Conservation (phyloP, 2,329 filamentous ascomycete genomes). For the Aspergillus unguis region DNA sequence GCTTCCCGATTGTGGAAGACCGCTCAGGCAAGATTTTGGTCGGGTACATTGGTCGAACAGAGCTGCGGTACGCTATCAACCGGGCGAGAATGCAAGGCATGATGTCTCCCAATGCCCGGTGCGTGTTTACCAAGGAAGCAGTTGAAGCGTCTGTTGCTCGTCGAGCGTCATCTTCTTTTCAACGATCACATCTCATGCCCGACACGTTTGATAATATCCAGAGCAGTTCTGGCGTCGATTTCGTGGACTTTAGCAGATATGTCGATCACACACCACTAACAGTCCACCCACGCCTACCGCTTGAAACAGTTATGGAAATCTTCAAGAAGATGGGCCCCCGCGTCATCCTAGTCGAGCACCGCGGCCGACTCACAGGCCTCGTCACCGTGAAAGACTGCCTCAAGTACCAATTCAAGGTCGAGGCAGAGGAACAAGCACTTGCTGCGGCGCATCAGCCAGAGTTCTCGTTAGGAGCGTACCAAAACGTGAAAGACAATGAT, state of each 20-base stretch:
- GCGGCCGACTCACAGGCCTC: slow-evolving; percentile 75
- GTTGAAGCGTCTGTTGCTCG: slow-evolving; percentile 34
- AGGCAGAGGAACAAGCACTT: slow-evolving; percentile 68
- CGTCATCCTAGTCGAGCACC: slow-evolving; percentile 88
- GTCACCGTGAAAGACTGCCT: slow-evolving; percentile 97
- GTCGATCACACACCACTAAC: slow-evolving; percentile 86
- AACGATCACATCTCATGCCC: slow-evolving; percentile 29
- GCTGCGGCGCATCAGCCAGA: slow-evolving; percentile 32
- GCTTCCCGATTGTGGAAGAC: slow-evolving; percentile 87
- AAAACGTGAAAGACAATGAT: slow-evolving; percentile 17
- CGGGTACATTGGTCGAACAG: slow-evolving; percentile 89
- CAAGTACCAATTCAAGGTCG: slow-evolving; percentile 95
- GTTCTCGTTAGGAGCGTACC: slow-evolving; percentile 23
- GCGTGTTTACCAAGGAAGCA: slow-evolving; percentile 64
- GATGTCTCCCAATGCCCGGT: slow-evolving; percentile 66
- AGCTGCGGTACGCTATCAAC: slow-evolving; percentile 86
- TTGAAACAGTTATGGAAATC: slow-evolving; percentile 97
- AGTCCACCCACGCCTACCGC: slow-evolving; percentile 82
- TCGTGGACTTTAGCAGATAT: slow-evolving; percentile 78
- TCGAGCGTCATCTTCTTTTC: slow-evolving; percentile 27
- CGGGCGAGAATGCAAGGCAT: slow-evolving; percentile 67
- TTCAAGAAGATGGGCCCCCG: slow-evolving; percentile 97
- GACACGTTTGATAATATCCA: slow-evolving; percentile 61
- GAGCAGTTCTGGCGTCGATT: slow-evolving; percentile 54
- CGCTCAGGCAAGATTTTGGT: slow-evolving; percentile 66